phyloP scores from a whole-genome alignment of 306 rosid species.

The Rubus idaeus region DNA sequence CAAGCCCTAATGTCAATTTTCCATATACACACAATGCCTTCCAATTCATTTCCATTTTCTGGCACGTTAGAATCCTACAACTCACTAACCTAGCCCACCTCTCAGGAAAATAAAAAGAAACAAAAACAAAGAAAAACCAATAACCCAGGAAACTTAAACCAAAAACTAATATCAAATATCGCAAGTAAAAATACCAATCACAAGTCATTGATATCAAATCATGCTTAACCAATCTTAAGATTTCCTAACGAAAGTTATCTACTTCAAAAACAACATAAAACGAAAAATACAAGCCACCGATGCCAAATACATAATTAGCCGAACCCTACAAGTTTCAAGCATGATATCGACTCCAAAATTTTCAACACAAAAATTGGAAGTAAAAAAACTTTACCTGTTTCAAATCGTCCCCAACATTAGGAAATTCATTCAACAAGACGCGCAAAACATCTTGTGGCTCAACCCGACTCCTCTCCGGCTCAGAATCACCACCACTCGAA shows the following conservation, averaged over 20 bases:
- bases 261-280: not conserved
- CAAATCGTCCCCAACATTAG: conserved; percentile 68
- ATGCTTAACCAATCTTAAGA: not conserved
- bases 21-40: not conserved
- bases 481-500: conserved; percentile 35
- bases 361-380: not conserved
- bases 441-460: conserved; percentile 47
- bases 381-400: conserved; percentile 45
- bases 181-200: no score
- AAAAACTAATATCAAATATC: no score
- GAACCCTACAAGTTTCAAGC: not conserved
- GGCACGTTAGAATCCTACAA: not conserved
- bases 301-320: not conserved
- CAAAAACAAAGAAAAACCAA: not conserved
- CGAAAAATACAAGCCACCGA: not conserved
- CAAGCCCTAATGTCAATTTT: not conserved
- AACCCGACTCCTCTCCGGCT: conserved; percentile 31
- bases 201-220: not conserved
- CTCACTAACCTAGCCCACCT: not conserved
- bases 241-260: not conserved
- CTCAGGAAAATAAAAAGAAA: not conserved
- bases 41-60: not conserved
- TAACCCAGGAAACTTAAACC: not conserved
- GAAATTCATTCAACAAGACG: conserved; percentile 62
- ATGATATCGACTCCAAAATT: not conserved